phyloP scores from a whole-genome alignment of 177 flowering plant genomes.

The Vitis hybrid region DNA sequence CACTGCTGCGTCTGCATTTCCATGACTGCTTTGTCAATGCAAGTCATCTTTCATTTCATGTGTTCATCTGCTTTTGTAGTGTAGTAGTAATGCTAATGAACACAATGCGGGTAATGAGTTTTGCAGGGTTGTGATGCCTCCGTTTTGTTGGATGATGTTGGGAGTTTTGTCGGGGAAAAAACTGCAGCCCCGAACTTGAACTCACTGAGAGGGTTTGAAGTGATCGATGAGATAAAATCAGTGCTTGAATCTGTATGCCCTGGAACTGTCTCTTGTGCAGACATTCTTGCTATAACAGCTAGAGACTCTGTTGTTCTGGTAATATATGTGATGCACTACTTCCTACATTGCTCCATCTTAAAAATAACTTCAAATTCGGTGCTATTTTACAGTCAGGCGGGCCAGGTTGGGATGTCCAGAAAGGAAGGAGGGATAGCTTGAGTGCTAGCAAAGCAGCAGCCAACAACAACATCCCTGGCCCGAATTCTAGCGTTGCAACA shows the following conservation, averaged over 20 bases:
- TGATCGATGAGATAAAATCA: too few species aligned
- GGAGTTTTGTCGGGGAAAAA: too few species aligned
- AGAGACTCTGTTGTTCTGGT: slow-evolving; percentile 79
- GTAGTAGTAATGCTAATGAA: neutral
- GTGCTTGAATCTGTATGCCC: too few species aligned
- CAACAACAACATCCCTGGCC: slow-evolving; percentile 61
- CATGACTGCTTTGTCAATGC: slow-evolving; percentile 81
- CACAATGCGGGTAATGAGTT: neutral
- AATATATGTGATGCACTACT: neutral
- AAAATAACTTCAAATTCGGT: neutral
- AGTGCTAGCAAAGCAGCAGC: slow-evolving; percentile 65
- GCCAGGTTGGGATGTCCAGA: slow-evolving; percentile 70
- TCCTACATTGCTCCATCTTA: too few species aligned
- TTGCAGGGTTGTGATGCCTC: slow-evolving; percentile 88
- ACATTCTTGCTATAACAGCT: too few species aligned
- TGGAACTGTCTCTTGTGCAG: too few species aligned
- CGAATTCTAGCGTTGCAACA: slow-evolving; percentile 50
- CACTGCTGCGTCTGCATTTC: slow-evolving; percentile 71
- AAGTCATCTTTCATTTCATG: slow-evolving; percentile 14
- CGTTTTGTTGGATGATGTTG: slow-evolving; percentile 53
- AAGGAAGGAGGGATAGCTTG: slow-evolving; percentile 71
- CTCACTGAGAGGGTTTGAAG: too few species aligned
- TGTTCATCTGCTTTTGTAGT: neutral
- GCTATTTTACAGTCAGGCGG: slow-evolving; percentile 60
- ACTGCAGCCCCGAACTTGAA: too few species aligned